Evolutionary conservation across 2,329 filamentous ascomycete species (phyloP).

Genomic region (Helminthosporium solani): DNA sequence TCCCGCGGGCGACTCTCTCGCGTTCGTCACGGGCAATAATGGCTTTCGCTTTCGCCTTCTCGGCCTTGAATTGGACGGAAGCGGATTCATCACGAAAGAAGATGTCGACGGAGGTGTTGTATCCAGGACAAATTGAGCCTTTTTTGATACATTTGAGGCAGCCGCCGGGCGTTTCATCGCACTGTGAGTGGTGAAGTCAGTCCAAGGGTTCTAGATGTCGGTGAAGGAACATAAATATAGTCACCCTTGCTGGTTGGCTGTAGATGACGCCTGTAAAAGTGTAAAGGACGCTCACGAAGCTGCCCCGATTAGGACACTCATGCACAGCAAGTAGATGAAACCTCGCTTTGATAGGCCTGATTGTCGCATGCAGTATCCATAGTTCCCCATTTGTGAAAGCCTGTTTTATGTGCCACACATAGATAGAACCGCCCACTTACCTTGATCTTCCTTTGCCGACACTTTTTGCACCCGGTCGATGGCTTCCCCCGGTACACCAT

Average conservation of each 20-base stretch:
- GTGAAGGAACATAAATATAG: too few relatives aligned
- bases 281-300: conserved; percentile 4
- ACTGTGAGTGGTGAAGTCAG: conserved; percentile 17
- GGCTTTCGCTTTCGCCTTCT: conserved; percentile 33
- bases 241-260: too few relatives aligned
- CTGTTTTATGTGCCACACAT: not conserved
- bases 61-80: conserved; percentile 26
- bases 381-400: not conserved
- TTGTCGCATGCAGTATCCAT: too few relatives aligned
- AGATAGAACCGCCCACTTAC: conserved; percentile 21
- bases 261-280: too few relatives aligned
- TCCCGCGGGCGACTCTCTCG: conserved; percentile 5
- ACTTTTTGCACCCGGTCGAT: conserved; percentile 37
- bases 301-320: conserved; percentile 4
- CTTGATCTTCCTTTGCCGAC: conserved; percentile 46
- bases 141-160: conserved; percentile 31
- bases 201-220: not conserved
- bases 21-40: conserved; percentile 25
- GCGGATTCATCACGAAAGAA: conserved; percentile 37
- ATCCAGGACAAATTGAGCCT: conserved; percentile 31
- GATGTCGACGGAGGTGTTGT: conserved; percentile 29
- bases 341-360: too few relatives aligned
- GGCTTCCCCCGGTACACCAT: conserved; percentile 40
- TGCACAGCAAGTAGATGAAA: too few relatives aligned
- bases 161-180: conserved; percentile 30